Conservation (phyloP, 1,139 yeast genomes). For the Protomyces inundatus region DNA sequence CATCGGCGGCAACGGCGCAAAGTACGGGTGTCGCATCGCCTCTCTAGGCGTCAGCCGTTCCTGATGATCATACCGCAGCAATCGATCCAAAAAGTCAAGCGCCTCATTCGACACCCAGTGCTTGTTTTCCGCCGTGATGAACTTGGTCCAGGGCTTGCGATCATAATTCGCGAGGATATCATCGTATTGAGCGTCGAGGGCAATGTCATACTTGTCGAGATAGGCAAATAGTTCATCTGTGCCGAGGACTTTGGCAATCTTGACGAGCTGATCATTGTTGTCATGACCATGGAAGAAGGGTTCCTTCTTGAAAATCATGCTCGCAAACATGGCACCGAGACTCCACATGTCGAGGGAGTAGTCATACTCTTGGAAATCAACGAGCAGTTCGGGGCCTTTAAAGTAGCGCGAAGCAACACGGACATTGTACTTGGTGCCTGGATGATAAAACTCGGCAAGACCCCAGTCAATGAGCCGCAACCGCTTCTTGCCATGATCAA, state of each 20-base stretch:
- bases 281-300: conserved; percentile 97
- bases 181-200: conserved; percentile 75
- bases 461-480: conserved; percentile 97
- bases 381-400: conserved; percentile 94
- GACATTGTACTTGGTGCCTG: conserved; percentile 90
- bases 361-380: conserved; percentile 77
- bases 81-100: conserved; percentile 73
- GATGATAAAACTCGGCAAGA: conserved; percentile 93
- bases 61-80: conserved; percentile 88
- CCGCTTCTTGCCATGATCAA: conserved; percentile 69
- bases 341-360: conserved; percentile 96
- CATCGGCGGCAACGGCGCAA: conserved; percentile 40
- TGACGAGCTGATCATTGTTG: conserved; percentile 91
- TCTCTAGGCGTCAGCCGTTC: conserved; percentile 90
- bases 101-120: conserved; percentile 66
- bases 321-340: conserved; percentile 95
- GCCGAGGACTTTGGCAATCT: conserved; percentile 89
- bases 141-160: conserved; percentile 82
- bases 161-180: conserved; percentile 68
- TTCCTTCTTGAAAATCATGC: conserved; percentile 90
- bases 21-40: conserved; percentile 84
- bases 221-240: conserved; percentile 75
- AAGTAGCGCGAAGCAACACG: conserved; percentile 97
- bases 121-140: conserved; percentile 68
- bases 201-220: conserved; percentile 67